A percentile compares a stretch with the other conserved stretches of the same genome.
Evolutionary conservation across 2,329 filamentous ascomycete genomes (phyloP).

Genomic region (Trichoderma breve): DNA sequence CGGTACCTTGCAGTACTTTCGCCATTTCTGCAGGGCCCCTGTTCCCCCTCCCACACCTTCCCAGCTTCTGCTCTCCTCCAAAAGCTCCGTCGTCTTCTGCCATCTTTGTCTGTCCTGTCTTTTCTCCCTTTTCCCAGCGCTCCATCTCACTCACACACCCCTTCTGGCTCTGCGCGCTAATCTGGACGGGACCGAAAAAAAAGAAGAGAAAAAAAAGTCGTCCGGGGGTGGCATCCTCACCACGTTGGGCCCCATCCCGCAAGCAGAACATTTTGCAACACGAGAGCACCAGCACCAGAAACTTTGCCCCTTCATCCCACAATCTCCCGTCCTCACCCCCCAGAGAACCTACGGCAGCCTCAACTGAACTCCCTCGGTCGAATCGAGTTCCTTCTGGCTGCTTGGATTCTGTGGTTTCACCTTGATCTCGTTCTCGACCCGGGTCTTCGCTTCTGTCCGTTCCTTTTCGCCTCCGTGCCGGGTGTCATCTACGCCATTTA

Average conservation of each 20-base stretch:
- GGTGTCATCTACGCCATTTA: background rate
- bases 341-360: background rate
- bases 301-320: slow-evolving; percentile 8
- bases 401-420: slow-evolving; percentile 4
- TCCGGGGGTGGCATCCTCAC: slow-evolving; percentile 10
- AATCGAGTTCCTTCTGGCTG: background rate
- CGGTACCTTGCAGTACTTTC: slow-evolving; percentile 14
- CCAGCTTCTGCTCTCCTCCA: slow-evolving; percentile 5
- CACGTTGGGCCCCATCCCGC: background rate
- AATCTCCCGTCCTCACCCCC: slow-evolving; percentile 1
- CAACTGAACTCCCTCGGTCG: background rate
- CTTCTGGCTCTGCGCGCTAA: slow-evolving; percentile 17
- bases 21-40: background rate
- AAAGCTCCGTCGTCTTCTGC: background rate
- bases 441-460: background rate
- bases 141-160: slow-evolving; percentile 3
- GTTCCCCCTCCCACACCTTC: slow-evolving; percentile 10
- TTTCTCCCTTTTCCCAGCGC: background rate
- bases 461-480: background rate
- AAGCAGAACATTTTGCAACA: slow-evolving; percentile 10
- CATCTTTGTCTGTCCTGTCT: background rate
- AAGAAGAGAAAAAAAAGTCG: background rate
- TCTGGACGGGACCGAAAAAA: background rate
- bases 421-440: background rate
- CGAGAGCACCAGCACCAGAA: background rate